Evolutionary conservation across 495 filamentous ascomycete genomes (phyloP).

Genomic region (Jackrogersella minutella): DNA sequence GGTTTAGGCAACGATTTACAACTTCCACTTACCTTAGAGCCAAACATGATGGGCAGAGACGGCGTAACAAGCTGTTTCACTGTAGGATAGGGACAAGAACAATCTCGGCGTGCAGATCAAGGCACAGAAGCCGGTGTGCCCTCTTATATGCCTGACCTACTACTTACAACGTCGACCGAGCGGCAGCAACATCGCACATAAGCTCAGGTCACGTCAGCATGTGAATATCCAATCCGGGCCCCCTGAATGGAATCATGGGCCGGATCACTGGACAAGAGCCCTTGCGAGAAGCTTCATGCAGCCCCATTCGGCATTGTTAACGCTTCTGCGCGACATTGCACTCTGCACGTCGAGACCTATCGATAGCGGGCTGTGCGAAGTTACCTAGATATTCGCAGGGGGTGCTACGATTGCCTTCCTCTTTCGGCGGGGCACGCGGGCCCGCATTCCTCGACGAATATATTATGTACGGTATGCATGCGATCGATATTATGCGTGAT

Average conservation of each 20-base stretch:
- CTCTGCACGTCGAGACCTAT: background rate
- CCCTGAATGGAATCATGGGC: slow-evolving; percentile 13
- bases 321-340: slow-evolving; percentile 20
- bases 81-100: background rate
- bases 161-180: slow-evolving; percentile 17
- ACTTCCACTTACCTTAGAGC: slow-evolving; percentile 34
- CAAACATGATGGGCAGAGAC: slow-evolving; percentile 38
- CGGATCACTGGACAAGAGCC: slow-evolving; percentile 15
- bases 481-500: background rate
- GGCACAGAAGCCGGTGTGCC: background rate
- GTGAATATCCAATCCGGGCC: slow-evolving; percentile 29
- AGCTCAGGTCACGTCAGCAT: slow-evolving; percentile 14
- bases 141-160: background rate
- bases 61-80: background rate
- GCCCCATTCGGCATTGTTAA: slow-evolving; percentile 17
- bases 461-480: background rate
- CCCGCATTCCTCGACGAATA: background rate
- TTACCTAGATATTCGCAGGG: slow-evolving; percentile 1
- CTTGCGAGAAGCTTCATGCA: slow-evolving; percentile 15
- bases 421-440: slow-evolving; percentile 12
- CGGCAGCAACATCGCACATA: background rate
- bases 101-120: background rate
- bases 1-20: background rate
- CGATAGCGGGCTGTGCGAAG: background rate
- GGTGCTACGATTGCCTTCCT: slow-evolving; percentile 25